Evolutionary conservation across 345 rosid species (phyloP).

Genomic region (Crucihimalaya himalaica): DNA sequence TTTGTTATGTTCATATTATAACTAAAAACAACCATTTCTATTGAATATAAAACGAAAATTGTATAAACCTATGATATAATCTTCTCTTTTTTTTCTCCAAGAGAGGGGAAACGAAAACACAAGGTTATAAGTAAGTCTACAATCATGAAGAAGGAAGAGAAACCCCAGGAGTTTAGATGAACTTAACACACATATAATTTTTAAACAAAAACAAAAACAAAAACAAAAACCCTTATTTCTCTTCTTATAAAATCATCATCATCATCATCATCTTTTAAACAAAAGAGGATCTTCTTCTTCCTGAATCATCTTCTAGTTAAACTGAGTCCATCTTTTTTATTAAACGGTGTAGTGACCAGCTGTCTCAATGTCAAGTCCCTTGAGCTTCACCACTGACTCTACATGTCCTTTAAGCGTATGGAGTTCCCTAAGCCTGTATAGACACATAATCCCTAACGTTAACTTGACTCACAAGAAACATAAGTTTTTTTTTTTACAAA

Average conservation of each 20-base stretch:
- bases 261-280: constrained; percentile 19
- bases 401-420: constrained; percentile 87
- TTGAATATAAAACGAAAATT: not conserved
- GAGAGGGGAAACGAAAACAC: constrained; percentile 4
- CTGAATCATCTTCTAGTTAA: constrained; percentile 3
- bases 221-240: constrained; percentile 11
- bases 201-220: not conserved
- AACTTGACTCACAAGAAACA: not conserved
- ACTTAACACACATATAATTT: constrained; percentile 8
- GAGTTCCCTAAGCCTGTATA: constrained; percentile 74
- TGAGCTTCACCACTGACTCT: constrained; percentile 85
- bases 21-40: not conserved
- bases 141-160: constrained; percentile 8
- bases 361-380: constrained; percentile 79
- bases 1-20: not conserved
- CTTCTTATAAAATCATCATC: constrained; percentile 17
- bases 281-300: constrained; percentile 18
- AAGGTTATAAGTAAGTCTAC: constrained; percentile 11
- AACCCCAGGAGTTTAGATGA: constrained; percentile 20
- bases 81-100: not conserved
- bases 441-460: constrained; percentile 12
- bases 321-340: not conserved
- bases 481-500: not conserved
- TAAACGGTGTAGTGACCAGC: constrained; percentile 83
- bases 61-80: not conserved